These are phyloP conservation scores for Aspergillus thermomutatus DNA, from an alignment of 2,329 filamentous ascomycete species.

Conservation along the genomic window DNA sequence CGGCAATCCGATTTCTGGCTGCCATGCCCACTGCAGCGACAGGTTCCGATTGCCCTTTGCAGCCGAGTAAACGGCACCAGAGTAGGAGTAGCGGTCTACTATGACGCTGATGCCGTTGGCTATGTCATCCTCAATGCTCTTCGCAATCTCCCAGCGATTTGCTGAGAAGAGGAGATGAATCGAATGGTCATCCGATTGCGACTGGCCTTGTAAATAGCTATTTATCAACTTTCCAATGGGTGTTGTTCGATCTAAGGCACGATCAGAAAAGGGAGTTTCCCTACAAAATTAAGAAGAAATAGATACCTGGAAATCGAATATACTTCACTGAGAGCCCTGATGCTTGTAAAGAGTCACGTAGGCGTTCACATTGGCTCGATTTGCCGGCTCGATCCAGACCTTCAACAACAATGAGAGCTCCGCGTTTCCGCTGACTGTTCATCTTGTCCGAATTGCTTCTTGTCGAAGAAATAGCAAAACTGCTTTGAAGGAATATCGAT, in stretches of 20 bases:
- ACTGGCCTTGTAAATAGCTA: slow-evolving; percentile 68
- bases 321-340: slow-evolving; percentile 54
- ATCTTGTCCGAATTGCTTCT: slow-evolving; percentile 7
- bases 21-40: slow-evolving; percentile 73
- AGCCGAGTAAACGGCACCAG: slow-evolving; percentile 86
- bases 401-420: slow-evolving; percentile 79
- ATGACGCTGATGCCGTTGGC: slow-evolving; percentile 69
- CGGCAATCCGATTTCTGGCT: slow-evolving; percentile 81
- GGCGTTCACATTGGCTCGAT: slow-evolving; percentile 77
- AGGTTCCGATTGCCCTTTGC: slow-evolving; percentile 75
- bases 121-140: slow-evolving; percentile 48
- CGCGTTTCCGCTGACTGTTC: slow-evolving; percentile 44
- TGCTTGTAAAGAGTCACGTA: slow-evolving; percentile 54
- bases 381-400: slow-evolving; percentile 88
- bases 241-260: slow-evolving; percentile 67
- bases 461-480: too few species aligned
- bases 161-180: slow-evolving; percentile 89
- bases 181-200: slow-evolving; percentile 77
- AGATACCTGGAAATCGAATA: slow-evolving; percentile 63
- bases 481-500: too few species aligned
- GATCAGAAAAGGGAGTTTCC: slow-evolving; percentile 10
- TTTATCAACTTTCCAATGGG: slow-evolving; percentile 86
- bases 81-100: slow-evolving; percentile 93
- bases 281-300: neutral
- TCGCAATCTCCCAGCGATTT: slow-evolving; percentile 75